Percentiles rank a stretch among this genome's conserved stretches.
Conservation (phyloP, 1,284 basidiomycete species). For the Macrocystidia cucumis region DNA sequence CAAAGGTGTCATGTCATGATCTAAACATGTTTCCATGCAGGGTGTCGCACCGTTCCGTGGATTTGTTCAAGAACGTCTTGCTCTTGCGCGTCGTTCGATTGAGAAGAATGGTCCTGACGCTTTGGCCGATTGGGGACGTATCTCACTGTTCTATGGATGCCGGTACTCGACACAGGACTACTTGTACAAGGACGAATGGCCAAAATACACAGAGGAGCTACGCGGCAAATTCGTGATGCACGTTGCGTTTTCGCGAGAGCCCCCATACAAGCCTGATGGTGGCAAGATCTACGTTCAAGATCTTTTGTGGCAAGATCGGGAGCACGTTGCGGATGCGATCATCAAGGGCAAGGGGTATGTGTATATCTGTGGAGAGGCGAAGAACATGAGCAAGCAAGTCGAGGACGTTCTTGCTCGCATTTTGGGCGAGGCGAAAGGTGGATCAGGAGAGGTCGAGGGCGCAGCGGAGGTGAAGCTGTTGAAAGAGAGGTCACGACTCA, state of each 20-base stretch:
- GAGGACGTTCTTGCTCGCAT: constrained; percentile 83
- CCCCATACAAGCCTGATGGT: constrained; percentile 77
- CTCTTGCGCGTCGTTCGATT: constrained; percentile 86
- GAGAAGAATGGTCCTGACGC: constrained; percentile 92
- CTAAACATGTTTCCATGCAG: constrained; percentile 26
- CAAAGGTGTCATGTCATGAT: constrained; percentile 7
- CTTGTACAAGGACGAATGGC: constrained; percentile 95
- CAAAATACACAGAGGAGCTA: constrained; percentile 79
- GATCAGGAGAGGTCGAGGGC: constrained; percentile 79
- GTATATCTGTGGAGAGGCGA: constrained; percentile 95
- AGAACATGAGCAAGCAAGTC: constrained; percentile 92
- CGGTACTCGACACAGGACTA: constrained; percentile 85
- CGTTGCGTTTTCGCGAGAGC: constrained; percentile 85
- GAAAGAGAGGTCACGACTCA: constrained; percentile 83
- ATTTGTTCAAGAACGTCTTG: constrained; percentile 96
- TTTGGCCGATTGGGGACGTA: constrained; percentile 90
- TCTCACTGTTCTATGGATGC: constrained; percentile 96
- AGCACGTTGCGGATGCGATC: constrained; percentile 81
- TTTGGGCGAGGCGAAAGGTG: constrained; percentile 91
- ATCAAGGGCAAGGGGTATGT: constrained; percentile 91
- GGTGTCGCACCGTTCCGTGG: constrained; percentile 98
- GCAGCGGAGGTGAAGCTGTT: constrained; percentile 86
- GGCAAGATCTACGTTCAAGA: constrained; percentile 98
- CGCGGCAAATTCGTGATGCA: constrained; percentile 89
- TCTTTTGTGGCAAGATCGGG: constrained; percentile 80